A percentile compares a stretch with the other conserved stretches of the same genome.
These are phyloP conservation scores for Heliamphora exappendiculata DNA, from an alignment of 148 eudicot genomes.

Conservation along the genomic window DNA sequence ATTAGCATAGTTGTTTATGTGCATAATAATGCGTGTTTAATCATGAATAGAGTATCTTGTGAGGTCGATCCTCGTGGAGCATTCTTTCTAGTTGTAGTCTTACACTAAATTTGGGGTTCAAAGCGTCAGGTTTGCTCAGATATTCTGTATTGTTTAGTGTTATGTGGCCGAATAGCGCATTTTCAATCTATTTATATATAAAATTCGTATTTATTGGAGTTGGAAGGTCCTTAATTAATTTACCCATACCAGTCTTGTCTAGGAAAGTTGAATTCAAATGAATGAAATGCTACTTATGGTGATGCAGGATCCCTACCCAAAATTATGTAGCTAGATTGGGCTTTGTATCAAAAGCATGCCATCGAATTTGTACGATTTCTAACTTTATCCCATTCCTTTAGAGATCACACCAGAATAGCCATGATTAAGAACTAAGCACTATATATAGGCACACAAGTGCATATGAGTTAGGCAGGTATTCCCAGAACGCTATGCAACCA, in stretches of 20 bases:
- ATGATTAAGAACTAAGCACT: conserved; percentile 1
- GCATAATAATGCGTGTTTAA: too few species aligned
- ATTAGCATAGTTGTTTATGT: too few species aligned
- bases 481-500: background rate
- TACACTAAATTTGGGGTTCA: too few species aligned
- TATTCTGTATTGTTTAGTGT: too few species aligned
- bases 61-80: too few species aligned
- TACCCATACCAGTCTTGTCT: conserved; percentile 13
- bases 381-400: conserved; percentile 19
- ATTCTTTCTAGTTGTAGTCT: too few species aligned
- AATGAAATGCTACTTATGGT: conserved; percentile 13
- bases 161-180: too few species aligned
- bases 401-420: background rate
- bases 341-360: background rate
- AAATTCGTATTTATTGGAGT: background rate
- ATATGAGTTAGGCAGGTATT: background rate
- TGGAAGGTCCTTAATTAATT: conserved; percentile 16
- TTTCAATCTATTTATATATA: too few species aligned
- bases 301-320: conserved; percentile 1
- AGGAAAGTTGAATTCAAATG: background rate
- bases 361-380: conserved; percentile 2
- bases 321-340: conserved; percentile 5
- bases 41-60: too few species aligned
- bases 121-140: too few species aligned
- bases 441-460: background rate